phyloP scores from a whole-genome alignment of 306 rosid genomes.

The Quillaja saponaria region DNA sequence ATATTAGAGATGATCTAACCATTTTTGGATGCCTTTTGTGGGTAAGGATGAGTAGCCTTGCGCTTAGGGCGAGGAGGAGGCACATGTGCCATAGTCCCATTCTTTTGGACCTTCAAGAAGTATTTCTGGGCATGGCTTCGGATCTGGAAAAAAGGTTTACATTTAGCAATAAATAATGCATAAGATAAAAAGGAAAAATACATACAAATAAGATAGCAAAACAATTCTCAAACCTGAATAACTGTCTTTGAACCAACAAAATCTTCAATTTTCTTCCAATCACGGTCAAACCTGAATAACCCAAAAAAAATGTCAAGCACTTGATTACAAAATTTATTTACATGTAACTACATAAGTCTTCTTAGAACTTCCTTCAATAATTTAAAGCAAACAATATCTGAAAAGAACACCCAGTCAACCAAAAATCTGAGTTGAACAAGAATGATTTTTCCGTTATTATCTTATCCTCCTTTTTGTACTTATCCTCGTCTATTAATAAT shows the following conservation, averaged over 20 bases:
- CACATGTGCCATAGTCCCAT: constrained; percentile 79
- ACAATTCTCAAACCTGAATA: constrained; percentile 69
- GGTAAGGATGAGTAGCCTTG: constrained; percentile 92
- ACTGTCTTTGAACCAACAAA: constrained; percentile 92
- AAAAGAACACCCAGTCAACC: not conserved
- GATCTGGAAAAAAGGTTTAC: constrained; percentile 47
- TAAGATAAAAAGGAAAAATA: constrained; percentile 11
- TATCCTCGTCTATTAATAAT: too few species aligned
- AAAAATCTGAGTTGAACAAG: constrained; percentile 3
- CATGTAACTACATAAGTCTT: not conserved
- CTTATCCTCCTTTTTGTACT: too few species aligned
- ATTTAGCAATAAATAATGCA: constrained; percentile 1
- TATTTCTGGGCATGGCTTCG: constrained; percentile 94
- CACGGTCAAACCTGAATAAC: constrained; percentile 77
- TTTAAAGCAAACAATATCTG: not conserved
- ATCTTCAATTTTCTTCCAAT: constrained; percentile 98
- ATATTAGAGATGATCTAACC: constrained; percentile 45
- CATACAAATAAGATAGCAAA: constrained; percentile 6
- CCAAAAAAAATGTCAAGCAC: constrained; percentile 8
- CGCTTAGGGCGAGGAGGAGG: constrained; percentile 99
- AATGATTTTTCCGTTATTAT: too few species aligned
- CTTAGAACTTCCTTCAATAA: not conserved
- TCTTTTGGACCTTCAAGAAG: constrained; percentile 88
- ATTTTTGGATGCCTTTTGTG: constrained; percentile 88
- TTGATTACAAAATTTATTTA: constrained; percentile 4